Evolutionary conservation across 768 basidiomycete genomes (phyloP).

Genomic region (Russula ochroleuca): DNA sequence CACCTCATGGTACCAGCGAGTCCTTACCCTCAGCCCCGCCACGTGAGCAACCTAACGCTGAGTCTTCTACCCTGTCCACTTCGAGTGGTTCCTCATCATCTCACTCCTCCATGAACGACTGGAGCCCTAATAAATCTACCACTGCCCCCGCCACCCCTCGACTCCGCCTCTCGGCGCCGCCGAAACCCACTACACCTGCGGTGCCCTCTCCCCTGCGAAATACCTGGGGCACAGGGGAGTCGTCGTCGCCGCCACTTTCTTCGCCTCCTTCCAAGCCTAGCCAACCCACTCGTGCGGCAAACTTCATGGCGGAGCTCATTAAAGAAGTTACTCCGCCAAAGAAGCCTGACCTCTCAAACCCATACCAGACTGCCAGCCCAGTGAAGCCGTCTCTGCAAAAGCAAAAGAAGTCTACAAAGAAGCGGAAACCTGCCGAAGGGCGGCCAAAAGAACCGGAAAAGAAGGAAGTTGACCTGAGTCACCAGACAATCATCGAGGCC

Average conservation of each 20-base stretch:
- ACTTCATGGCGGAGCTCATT: constrained; percentile 63
- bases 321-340: constrained; percentile 63
- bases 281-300: constrained; percentile 62
- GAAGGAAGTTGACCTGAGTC: constrained; percentile 38
- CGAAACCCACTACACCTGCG: constrained; percentile 57
- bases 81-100: constrained; percentile 21
- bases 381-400: constrained; percentile 40
- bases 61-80: constrained; percentile 15
- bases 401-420: constrained; percentile 30
- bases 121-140: constrained; percentile 23
- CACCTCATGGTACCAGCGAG: constrained; percentile 34
- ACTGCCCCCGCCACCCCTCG: constrained; percentile 27
- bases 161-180: constrained; percentile 29
- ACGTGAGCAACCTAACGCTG: constrained; percentile 15
- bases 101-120: constrained; percentile 21
- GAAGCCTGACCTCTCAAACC: constrained; percentile 67
- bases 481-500: constrained; percentile 71
- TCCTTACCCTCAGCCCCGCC: constrained; percentile 20
- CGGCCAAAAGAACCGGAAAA: constrained; percentile 24
- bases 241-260: constrained; percentile 34
- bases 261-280: constrained; percentile 30
- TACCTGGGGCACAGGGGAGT: constrained; percentile 53
- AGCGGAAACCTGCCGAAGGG: constrained; percentile 33
- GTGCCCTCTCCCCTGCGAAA: constrained; percentile 74
- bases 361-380: constrained; percentile 71